Evolutionary conservation across 2,329 filamentous ascomycete species (phyloP).

Genomic region (Blastomyces gilchristii): DNA sequence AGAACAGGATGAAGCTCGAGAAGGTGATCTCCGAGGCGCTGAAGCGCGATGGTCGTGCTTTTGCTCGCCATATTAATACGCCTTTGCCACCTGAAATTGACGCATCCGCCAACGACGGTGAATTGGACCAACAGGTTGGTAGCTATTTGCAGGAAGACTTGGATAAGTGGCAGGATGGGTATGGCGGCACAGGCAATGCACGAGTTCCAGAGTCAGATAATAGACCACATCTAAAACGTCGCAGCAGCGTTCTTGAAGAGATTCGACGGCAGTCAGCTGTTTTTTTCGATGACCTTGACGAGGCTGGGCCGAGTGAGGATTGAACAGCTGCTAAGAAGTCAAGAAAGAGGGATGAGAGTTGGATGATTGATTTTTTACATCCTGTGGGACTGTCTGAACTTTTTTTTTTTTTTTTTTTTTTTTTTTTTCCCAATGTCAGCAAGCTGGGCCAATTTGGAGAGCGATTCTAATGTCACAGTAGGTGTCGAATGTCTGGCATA

Average conservation of each 20-base stretch:
- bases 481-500: neutral
- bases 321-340: neutral
- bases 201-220: constrained; percentile 18
- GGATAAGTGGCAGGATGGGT: neutral
- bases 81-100: constrained; percentile 3
- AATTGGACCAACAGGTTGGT: neutral
- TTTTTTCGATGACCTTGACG: constrained; percentile 36
- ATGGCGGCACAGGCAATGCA: constrained; percentile 12
- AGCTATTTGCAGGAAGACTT: neutral
- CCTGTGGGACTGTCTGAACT: neutral
- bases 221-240: constrained; percentile 19
- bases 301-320: constrained; percentile 14
- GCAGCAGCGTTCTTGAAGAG: constrained; percentile 33
- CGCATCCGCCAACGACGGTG: neutral
- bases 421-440: too few species aligned
- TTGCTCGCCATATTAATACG: neutral
- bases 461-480: neutral
- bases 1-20: constrained; percentile 78
- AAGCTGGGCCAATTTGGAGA: neutral
- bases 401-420: neutral
- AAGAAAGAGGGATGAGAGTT: neutral
- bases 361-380: neutral
- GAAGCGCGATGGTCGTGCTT: constrained; percentile 22
- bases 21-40: constrained; percentile 51
- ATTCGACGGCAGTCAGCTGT: constrained; percentile 38